These are phyloP conservation scores for Hemileccinum rubropunctum DNA, from an alignment of 768 basidiomycete species.

Conservation along the genomic window DNA sequence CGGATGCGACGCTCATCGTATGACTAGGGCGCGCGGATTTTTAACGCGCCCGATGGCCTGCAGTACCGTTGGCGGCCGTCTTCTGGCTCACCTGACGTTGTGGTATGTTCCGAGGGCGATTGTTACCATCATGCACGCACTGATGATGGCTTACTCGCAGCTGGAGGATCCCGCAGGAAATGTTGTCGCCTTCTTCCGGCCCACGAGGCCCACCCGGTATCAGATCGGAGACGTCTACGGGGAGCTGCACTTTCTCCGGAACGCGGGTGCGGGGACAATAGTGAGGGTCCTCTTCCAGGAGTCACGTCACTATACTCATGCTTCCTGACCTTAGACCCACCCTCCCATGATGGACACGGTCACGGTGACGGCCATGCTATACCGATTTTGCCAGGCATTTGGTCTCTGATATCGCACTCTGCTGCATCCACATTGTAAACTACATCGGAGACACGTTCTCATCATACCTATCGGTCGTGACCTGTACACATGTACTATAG, in stretches of 20 bases:
- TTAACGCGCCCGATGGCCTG: conserved; percentile 81
- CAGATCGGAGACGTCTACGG: conserved; percentile 85
- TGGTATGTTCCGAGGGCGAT: conserved; percentile 42
- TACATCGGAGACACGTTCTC: conserved; percentile 28
- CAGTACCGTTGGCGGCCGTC: conserved; percentile 81
- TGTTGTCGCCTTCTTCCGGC: conserved; percentile 78
- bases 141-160: conserved; percentile 38
- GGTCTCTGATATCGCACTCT: conserved; percentile 37
- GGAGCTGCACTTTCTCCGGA: conserved; percentile 79
- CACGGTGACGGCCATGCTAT: conserved; percentile 81
- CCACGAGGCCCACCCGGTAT: conserved; percentile 74
- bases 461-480: conserved; percentile 28
- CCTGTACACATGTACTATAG: conserved; percentile 32
- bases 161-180: conserved; percentile 68
- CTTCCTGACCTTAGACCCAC: conserved; percentile 55
- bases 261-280: conserved; percentile 78
- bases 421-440: conserved; percentile 31
- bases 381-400: conserved; percentile 66
- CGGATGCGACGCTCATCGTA: conserved; percentile 12
- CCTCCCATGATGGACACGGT: conserved; percentile 90
- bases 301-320: conserved; percentile 23
- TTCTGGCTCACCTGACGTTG: conserved; percentile 51
- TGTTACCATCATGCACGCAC: neutral
- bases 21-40: conserved; percentile 59
- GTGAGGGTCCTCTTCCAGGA: conserved; percentile 39